Conservation (phyloP, 192 early-diverging fungal genomes). For the Linnemannia zychae region DNA sequence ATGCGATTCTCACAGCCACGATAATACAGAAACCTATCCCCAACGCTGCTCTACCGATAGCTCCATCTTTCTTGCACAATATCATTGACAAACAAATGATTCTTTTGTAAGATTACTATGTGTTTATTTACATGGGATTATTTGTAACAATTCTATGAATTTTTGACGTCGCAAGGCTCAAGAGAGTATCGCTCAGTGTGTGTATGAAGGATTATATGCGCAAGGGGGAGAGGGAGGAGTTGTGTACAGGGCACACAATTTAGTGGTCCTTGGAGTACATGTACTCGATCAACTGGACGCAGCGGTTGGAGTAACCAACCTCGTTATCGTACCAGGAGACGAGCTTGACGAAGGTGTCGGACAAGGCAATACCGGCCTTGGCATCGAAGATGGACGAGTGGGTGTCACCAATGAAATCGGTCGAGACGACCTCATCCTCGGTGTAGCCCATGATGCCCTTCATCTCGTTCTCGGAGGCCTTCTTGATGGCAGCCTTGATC, state of each 20-base stretch:
- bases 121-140: slow-evolving; percentile 27
- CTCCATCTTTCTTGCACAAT: neutral
- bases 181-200: slow-evolving; percentile 2
- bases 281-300: slow-evolving; percentile 90
- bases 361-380: slow-evolving; percentile 97
- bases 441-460: slow-evolving; percentile 97
- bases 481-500: slow-evolving; percentile 92
- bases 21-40: too few species aligned
- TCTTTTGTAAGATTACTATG: neutral
- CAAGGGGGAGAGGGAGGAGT: neutral
- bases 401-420: slow-evolving; percentile 94
- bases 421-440: slow-evolving; percentile 94
- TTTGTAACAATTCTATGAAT: slow-evolving; percentile 7
- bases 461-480: slow-evolving; percentile 79
- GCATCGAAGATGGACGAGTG: slow-evolving; percentile 97
- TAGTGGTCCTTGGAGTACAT: slow-evolving; percentile 68
- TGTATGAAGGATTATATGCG: slow-evolving; percentile 12
- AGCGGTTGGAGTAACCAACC: slow-evolving; percentile 94
- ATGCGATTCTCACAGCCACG: too few species aligned
- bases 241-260: slow-evolving; percentile 5
- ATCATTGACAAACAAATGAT: neutral
- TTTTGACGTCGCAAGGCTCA: neutral
- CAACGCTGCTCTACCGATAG: too few species aligned
- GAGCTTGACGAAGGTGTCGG: slow-evolving; percentile 98
- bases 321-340: slow-evolving; percentile 96